A percentile compares a stretch with the other conserved stretches of the same genome.
phyloP scores from a whole-genome alignment of 2,329 filamentous ascomycete genomes.

The Dactylonectria macrodidyma region DNA sequence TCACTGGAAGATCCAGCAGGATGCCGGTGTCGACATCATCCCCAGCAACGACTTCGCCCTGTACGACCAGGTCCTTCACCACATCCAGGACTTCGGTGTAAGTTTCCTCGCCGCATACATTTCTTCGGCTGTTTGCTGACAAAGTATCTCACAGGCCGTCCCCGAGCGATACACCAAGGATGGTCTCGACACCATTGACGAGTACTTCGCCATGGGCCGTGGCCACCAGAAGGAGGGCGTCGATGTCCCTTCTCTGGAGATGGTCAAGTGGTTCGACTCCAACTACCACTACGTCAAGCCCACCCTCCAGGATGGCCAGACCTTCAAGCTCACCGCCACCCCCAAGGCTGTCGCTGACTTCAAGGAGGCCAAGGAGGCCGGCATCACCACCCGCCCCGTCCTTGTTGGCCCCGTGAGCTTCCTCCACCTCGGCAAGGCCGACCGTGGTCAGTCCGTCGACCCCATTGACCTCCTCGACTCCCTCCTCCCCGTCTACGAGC shows the following conservation, averaged over 20 bases:
- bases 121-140: conserved; percentile 32
- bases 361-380: conserved; percentile 97
- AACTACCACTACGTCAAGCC: conserved; percentile 99
- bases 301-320: conserved; percentile 96
- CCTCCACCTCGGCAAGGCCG: conserved; percentile 97
- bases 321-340: conserved; percentile 87
- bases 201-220: conserved; percentile 99
- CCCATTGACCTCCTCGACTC: conserved; percentile 95
- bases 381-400: conserved; percentile 93
- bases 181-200: conserved; percentile 89
- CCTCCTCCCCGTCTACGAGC: conserved; percentile 93
- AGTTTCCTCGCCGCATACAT: conserved; percentile 54
- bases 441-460: conserved; percentile 92
- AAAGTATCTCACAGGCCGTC: conserved; percentile 72
- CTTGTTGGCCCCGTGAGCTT: conserved; percentile 97
- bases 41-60: conserved; percentile 99
- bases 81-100: conserved; percentile 98
- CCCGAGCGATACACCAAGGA: conserved; percentile 95
- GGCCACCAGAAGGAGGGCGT: conserved; percentile 96
- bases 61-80: conserved; percentile 97
- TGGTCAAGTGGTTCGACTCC: conserved; percentile 99
- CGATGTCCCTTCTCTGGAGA: conserved; percentile 95
- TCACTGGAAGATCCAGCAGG: conserved; percentile 99
- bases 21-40: conserved; percentile 96
- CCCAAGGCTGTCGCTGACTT: conserved; percentile 97